These are phyloP conservation scores for Thelephora ganbajun DNA, from an alignment of 768 basidiomycete genomes.

Conservation along the genomic window DNA sequence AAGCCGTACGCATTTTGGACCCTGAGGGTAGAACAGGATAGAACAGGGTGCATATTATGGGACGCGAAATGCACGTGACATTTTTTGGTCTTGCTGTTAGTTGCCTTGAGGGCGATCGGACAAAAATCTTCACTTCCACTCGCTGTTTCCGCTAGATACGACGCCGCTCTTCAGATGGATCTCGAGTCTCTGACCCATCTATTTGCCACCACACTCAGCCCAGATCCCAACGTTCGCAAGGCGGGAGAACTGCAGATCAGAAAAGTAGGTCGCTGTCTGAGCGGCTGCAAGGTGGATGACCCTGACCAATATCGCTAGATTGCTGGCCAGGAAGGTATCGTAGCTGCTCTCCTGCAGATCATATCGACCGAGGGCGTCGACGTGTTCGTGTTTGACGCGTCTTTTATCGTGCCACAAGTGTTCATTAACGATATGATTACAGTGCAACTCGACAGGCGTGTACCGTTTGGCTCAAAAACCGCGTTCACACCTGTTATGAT, in stretches of 20 bases:
- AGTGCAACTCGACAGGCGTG: slow-evolving; percentile 78
- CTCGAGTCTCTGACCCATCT: slow-evolving; percentile 62
- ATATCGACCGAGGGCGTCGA: slow-evolving; percentile 68
- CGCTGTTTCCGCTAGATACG: background rate
- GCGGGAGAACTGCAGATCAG: slow-evolving; percentile 79
- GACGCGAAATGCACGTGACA: no score
- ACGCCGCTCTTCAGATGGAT: slow-evolving; percentile 36
- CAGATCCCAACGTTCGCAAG: slow-evolving; percentile 80
- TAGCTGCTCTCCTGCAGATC: slow-evolving; percentile 76
- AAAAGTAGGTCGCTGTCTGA: slow-evolving; percentile 34
- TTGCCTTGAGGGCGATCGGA: no score
- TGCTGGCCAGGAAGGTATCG: slow-evolving; percentile 67
- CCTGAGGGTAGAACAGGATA: no score
- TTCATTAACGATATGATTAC: slow-evolving; percentile 6
- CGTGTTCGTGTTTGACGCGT: slow-evolving; percentile 44
- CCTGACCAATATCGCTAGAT: slow-evolving; percentile 29
- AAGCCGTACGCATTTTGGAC: no score
- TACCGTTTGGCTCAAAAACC: slow-evolving; percentile 85
- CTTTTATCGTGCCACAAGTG: slow-evolving; percentile 5
- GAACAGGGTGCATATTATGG: no score
- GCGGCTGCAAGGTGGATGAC: background rate
- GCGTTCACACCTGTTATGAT: slow-evolving; percentile 55
- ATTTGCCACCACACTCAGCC: slow-evolving; percentile 67
- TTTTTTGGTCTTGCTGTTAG: no score
- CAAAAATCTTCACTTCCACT: no score